Evolutionary conservation across 2,329 filamentous ascomycete species (phyloP), one percentile per base, ranked within the genome.

Genomic region (Pyrenophora seminiperda): DNA sequence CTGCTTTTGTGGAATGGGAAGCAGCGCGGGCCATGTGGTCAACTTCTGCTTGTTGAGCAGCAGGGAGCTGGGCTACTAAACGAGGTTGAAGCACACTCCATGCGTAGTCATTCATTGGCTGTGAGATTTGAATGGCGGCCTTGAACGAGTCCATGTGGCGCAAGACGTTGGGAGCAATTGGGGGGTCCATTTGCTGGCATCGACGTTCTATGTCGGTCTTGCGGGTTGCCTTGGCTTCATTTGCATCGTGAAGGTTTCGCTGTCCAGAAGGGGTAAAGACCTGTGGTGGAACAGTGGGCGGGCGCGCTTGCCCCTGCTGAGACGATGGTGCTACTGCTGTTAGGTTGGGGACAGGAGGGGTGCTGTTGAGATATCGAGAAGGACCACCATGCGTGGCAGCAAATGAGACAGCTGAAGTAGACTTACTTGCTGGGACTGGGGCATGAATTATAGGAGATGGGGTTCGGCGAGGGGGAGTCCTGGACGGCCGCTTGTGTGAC

Each of bases 111-210:
- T 83, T 85, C 61, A 93, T 76, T 15, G 86, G 85, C 18, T 82
- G 79, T 7, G 83, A 82, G 30, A 90, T 87, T 56, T 89, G 83
- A 37, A 89, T 81, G 22, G 89, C 86, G 30, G 87, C 87, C 65
- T 87, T 83, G 69, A 91, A 93, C 1, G 88, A 85, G 38, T 88
- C 81, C 72, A 91, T 89, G 63, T 87, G 85, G 47, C 81, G 80
- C 49, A 92, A 76, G 33, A 89, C 77, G 57, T 78, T 79, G 31
- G 84, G 74, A 40, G 77, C 74, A 48, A 93, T 75, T 1, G 89
- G 86, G 19, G 88, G 88, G 24, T 85, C 73, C 40, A 93, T 78
- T 39, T 81, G 77, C 68, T 82, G 74, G 64, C 87, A 89, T 20
- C 88, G 83, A 42, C 81, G 81, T 69, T 91, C 87, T 63, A 93